phyloP scores from a whole-genome alignment of 2,329 filamentous ascomycete species.

The Nigrospora oryzae region DNA sequence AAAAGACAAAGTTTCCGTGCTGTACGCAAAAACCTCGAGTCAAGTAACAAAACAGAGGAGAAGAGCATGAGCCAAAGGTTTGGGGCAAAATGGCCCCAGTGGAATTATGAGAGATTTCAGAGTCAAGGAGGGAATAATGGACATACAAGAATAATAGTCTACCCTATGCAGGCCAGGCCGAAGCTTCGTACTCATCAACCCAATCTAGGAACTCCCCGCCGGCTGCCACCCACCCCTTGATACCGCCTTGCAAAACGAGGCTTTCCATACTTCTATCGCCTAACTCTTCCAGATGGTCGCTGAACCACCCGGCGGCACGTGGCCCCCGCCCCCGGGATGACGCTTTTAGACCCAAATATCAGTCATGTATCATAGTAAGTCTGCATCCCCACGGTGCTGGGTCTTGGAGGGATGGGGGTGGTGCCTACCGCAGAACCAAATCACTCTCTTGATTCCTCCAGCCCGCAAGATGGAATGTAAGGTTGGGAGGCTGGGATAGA shows the following conservation, averaged over 20 bases:
- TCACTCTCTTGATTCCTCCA: constrained; percentile 28
- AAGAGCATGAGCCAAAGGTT: no score
- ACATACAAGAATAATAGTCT: no score
- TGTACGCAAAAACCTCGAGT: no score
- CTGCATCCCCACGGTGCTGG: neutral
- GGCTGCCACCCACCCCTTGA: constrained; percentile 43
- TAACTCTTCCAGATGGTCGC: constrained; percentile 36
- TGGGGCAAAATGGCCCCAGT: no score
- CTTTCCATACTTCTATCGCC: constrained; percentile 34
- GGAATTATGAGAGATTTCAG: neutral
- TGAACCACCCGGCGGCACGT: constrained; percentile 47
- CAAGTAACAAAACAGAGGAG: no score
- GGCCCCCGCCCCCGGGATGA: constrained; percentile 46
- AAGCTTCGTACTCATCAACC: constrained; percentile 37
- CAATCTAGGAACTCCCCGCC: constrained; percentile 35
- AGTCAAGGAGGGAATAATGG: no score
- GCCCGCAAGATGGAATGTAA: constrained; percentile 32
- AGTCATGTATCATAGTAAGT: neutral
- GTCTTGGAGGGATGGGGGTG: neutral
- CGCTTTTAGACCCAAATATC: constrained; percentile 23
- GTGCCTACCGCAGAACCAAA: constrained; percentile 39
- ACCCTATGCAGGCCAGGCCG: no score
- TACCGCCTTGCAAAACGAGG: constrained; percentile 39
- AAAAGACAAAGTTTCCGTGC: no score
- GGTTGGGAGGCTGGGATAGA: constrained; percentile 31